Conservation (phyloP, 345 rosid genomes). For the Ceriops zippeliana region DNA sequence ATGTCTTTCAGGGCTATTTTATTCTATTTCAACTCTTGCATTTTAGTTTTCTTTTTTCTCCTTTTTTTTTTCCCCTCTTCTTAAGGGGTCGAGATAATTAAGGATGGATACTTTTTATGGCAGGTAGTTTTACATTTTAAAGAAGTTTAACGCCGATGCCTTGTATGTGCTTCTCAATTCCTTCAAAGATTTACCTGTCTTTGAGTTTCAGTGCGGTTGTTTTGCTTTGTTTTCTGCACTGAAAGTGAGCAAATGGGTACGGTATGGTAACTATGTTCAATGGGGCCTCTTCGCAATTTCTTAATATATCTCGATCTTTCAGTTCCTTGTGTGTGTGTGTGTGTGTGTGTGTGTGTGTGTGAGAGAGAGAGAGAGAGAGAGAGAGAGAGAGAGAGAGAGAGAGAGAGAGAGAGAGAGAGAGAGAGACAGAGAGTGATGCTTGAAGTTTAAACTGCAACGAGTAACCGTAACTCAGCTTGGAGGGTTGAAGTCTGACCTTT, state of each 20-base stretch:
- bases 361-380: no score
- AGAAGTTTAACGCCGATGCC: constrained; percentile 26
- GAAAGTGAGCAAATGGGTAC: not conserved
- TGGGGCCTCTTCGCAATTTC: not conserved
- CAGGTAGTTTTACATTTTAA: not conserved
- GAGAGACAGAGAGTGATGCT: no score
- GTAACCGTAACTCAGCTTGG: no score
- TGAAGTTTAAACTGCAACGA: no score
- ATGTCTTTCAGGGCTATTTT: not conserved
- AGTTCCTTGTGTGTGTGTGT: no score
- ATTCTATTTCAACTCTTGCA: not conserved
- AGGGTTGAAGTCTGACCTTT: no score
- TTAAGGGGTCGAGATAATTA: not conserved
- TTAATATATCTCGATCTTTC: not conserved
- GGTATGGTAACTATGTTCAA: no score
- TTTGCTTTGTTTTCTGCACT: constrained; percentile 34
- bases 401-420: no score
- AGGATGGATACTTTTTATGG: no score
- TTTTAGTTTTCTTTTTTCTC: not conserved
- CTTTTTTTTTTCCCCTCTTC: no score
- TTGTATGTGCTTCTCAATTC: constrained; percentile 6
- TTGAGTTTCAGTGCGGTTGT: constrained; percentile 20
- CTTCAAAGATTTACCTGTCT: not conserved
- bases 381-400: no score
- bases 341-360: no score